Percentiles rank a stretch among this genome's conserved stretches.
Conservation (phyloP, 2,329 filamentous ascomycete species). For the Xylariales sp. region DNA sequence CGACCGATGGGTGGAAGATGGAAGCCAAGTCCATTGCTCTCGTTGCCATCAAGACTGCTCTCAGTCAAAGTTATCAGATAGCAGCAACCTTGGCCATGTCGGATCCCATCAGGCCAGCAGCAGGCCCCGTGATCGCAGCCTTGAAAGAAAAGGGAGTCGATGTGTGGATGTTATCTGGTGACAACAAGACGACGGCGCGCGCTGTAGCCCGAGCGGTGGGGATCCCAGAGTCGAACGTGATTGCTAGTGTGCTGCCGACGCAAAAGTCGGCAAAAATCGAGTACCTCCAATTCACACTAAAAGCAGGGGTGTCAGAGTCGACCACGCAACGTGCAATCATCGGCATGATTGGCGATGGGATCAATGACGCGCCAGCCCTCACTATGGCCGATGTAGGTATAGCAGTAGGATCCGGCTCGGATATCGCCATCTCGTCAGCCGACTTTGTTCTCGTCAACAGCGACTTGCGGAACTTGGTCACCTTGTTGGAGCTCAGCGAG, state of each 20-base stretch:
- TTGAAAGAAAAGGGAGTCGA: slow-evolving; percentile 63
- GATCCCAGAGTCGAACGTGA: slow-evolving; percentile 69
- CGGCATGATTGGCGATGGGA: slow-evolving; percentile 85
- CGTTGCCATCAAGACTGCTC: slow-evolving; percentile 37
- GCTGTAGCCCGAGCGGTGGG: slow-evolving; percentile 74
- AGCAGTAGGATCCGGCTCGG: slow-evolving; percentile 77
- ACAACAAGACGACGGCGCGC: slow-evolving; percentile 79
- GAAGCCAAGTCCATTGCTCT: slow-evolving; percentile 62
- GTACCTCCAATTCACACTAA: slow-evolving; percentile 52
- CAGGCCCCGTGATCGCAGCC: slow-evolving; percentile 57
- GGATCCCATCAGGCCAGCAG: slow-evolving; percentile 75
- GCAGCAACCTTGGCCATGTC: slow-evolving; percentile 70
- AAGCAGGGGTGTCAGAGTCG: slow-evolving; percentile 16
- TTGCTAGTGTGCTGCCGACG: slow-evolving; percentile 81
- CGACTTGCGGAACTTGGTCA: slow-evolving; percentile 64
- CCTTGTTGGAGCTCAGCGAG: slow-evolving; percentile 66
- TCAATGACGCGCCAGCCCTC: slow-evolving; percentile 83
- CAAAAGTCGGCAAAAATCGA: slow-evolving; percentile 73
- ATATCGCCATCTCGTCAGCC: slow-evolving; percentile 77
- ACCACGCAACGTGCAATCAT: slow-evolving; percentile 45
- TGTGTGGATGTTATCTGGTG: slow-evolving; percentile 91
- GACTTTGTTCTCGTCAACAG: slow-evolving; percentile 78
- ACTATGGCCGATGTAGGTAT: slow-evolving; percentile 78
- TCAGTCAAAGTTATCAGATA: slow-evolving; percentile 40
- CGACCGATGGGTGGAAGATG: slow-evolving; percentile 53